A percentile compares a stretch with the other conserved stretches of the same genome.
phyloP scores from a whole-genome alignment of 192 early-diverging fungal species.

The Coemansia sp. region DNA sequence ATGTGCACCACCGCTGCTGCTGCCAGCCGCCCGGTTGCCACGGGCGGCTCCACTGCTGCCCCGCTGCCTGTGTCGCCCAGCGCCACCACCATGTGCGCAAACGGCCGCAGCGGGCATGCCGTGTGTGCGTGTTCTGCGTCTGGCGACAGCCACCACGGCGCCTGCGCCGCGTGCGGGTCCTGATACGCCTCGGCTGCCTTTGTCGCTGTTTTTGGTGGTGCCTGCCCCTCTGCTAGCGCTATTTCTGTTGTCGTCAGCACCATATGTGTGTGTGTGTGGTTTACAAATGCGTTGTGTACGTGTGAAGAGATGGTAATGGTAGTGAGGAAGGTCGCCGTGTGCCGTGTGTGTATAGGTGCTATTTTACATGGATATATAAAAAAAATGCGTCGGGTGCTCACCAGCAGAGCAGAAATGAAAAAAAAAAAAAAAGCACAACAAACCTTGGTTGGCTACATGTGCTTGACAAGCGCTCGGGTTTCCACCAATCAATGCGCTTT shows the following conservation, averaged over 20 bases:
- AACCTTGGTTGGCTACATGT: neutral
- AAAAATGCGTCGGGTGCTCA: slow-evolving; percentile 3
- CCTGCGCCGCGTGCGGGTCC: neutral
- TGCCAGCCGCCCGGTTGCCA: slow-evolving; percentile 21
- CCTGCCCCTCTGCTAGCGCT: too few species aligned
- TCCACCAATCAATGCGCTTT: too few species aligned
- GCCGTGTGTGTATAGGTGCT: too few species aligned
- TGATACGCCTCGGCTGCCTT: slow-evolving; percentile 4
- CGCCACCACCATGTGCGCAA: slow-evolving; percentile 53
- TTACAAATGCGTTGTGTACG: too few species aligned
- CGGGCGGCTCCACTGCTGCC: slow-evolving; percentile 15
- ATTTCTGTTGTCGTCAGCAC: too few species aligned
- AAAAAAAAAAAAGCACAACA: slow-evolving; percentile 1
- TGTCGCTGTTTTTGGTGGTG: neutral
- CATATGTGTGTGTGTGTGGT: too few species aligned
- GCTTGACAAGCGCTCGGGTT: too few species aligned
- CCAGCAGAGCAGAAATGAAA: slow-evolving; percentile 3
- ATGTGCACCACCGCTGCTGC: slow-evolving; percentile 33
- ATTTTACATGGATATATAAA: neutral
- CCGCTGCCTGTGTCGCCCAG: slow-evolving; percentile 15
- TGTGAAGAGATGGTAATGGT: too few species aligned
- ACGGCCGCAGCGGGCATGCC: slow-evolving; percentile 48
- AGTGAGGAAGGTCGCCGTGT: too few species aligned
- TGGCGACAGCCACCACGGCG: slow-evolving; percentile 48
- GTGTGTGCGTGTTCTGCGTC: slow-evolving; percentile 50